Evolutionary conservation across 2,329 filamentous ascomycete species (phyloP).

Genomic region (Botryosphaeria dothidea): DNA sequence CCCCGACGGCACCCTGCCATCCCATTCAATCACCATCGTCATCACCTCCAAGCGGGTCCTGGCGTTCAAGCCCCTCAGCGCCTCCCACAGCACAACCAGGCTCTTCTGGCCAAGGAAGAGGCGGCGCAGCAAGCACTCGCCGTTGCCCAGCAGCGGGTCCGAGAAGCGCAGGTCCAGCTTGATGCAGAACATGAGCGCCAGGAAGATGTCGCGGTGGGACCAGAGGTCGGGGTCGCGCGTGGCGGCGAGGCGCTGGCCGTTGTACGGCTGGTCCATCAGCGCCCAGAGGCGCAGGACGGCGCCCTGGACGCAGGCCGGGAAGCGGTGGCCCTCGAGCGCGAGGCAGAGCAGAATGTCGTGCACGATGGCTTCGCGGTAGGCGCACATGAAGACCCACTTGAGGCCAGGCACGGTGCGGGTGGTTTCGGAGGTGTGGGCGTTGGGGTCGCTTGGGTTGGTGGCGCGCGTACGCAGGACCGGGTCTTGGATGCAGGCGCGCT

Average conservation of each 20-base stretch:
- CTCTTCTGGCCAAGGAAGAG: constrained; percentile 56
- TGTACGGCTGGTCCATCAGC: constrained; percentile 66
- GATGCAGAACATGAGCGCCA: constrained; percentile 65
- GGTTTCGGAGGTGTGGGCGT: constrained; percentile 16
- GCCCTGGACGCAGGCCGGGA: constrained; percentile 47
- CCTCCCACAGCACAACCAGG: constrained; percentile 59
- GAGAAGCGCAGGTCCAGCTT: constrained; percentile 73
- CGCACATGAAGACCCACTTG: constrained; percentile 67
- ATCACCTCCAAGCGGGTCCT: constrained; percentile 53
- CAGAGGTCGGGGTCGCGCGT: constrained; percentile 58
- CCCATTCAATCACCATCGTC: constrained; percentile 60
- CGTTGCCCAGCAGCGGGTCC: constrained; percentile 60
- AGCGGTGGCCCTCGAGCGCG: constrained; percentile 57
- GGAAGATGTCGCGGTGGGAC: constrained; percentile 61
- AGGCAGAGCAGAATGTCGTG: constrained; percentile 61
- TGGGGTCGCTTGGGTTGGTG: constrained; percentile 17
- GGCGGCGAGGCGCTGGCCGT: constrained; percentile 54
- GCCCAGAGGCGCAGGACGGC: constrained; percentile 67
- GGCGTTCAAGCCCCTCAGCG: constrained; percentile 60
- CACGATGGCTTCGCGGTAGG: constrained; percentile 44
- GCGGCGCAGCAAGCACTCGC: constrained; percentile 35
- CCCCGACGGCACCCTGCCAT: constrained; percentile 37
- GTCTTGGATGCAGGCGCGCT: constrained; percentile 59
- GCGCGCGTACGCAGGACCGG: constrained; percentile 51
- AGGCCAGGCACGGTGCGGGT: constrained; percentile 62